phyloP scores from a whole-genome alignment of 176 grass and related monocot genomes.

The Paspalum notatum region DNA sequence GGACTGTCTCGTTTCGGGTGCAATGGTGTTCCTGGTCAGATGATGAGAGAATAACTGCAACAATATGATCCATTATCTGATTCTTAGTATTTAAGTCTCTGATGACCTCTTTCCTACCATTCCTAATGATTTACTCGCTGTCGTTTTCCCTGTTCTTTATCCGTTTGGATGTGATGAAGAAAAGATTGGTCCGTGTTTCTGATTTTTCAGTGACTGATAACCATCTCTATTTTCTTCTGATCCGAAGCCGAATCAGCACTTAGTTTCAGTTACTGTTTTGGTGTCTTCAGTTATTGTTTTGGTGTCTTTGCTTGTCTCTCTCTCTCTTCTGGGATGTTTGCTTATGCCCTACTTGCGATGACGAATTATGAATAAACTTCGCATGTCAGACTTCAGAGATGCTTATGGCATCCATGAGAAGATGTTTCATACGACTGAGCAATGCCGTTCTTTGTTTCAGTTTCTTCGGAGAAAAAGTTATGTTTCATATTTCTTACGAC shows the following conservation, averaged over 20 bases:
- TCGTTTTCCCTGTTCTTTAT: rapidly evolving
- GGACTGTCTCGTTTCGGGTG: not conserved
- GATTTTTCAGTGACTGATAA: slow-evolving; percentile 56
- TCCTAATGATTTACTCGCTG: not conserved
- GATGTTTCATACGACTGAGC: slow-evolving; percentile 56
- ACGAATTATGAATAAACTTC: slow-evolving; percentile 60
- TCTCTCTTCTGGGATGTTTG: not conserved
- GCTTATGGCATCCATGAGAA: slow-evolving; percentile 61
- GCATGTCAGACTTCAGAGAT: slow-evolving; percentile 83
- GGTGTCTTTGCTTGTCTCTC: not conserved
- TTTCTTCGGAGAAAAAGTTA: too few relatives aligned
- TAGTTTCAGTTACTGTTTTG: not conserved
- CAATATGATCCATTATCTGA: slow-evolving; percentile 71
- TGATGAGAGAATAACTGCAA: slow-evolving; percentile 72
- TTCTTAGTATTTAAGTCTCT: slow-evolving; percentile 82
- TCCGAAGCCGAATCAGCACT: not conserved
- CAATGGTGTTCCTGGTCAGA: slow-evolving; percentile 1
- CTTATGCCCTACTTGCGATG: slow-evolving; percentile 17
- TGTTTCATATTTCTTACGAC: too few relatives aligned
- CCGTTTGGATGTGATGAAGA: slow-evolving; percentile 56
- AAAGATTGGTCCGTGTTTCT: slow-evolving; percentile 80
- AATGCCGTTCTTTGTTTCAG: not conserved
- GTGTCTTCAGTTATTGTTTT: not conserved
- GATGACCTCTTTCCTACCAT: slow-evolving; percentile 29
- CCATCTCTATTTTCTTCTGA: slow-evolving; percentile 47